Base-by-base conservation (phyloP, 148 eudicot genomes). In the Beta vulgaris region DNA sequence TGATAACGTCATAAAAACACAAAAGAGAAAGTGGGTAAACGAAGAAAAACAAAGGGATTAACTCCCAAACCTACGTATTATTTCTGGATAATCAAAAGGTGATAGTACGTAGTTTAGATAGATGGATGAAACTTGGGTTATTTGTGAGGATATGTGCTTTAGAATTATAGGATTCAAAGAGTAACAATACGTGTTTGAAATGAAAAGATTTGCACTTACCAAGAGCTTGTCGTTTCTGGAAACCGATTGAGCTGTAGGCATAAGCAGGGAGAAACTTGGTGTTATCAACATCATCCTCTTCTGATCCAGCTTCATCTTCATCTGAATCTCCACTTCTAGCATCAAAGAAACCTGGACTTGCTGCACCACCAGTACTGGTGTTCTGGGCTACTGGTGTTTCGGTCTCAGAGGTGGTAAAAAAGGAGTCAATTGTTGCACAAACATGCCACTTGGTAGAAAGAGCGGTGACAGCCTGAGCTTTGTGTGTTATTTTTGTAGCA, bases 401-500 rank as follows among this genome's bases (percentile, higher is more conserved):
- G 0, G 85, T 16, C 26, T 92, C 96, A n/a, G 83, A 81, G 18
- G 77, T 71, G 35, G 82, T 39, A 4, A 81, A 85, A 34, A 89
- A 95, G 1, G 90, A 86, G n/a, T 89, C 96, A 2, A 96, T 79
- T 3, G 98, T 92, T n/a, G 98, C 92, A 29, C 88, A 91, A 7
- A 88, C 97, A 40, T 96, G 97, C 99, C 99, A 96, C 75, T 91
- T 92, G 34, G 99, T 80, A 25, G 98, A 97, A 35, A 91, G 88
- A 79, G 88, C 81, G 49, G 99, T 96, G 44, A 96, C 85, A 0
- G 91, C 86, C 69, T 84, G 98, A 29, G 98, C 97, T 78, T 91
- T 96, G 84, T 96, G 99, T 0, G 99, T 96, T 74, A 96, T 96
- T 79, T 89, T 91, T 2, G 98, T 87, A 6, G 99, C 99, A 37